A percentile compares a stretch with the other conserved stretches of the same genome.
Evolutionary conservation across 805 yeast genomes (phyloP).

Genomic region (Zygotorulaspora chibaensis): DNA sequence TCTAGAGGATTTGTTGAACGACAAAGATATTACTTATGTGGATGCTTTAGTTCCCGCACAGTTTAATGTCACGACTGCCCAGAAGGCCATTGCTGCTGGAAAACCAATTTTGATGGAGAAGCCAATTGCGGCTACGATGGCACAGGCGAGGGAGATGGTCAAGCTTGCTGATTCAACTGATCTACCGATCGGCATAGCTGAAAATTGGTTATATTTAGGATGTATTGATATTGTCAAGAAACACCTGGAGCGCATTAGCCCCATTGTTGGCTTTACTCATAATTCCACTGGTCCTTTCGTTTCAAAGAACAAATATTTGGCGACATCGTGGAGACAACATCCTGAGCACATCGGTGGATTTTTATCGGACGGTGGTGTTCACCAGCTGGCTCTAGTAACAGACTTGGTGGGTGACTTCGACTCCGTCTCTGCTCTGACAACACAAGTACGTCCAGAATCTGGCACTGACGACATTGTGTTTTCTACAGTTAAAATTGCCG

Average conservation of each 20-base stretch:
- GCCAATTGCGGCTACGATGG: conserved; percentile 84
- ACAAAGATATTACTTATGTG: conserved; percentile 64
- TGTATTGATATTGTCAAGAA: conserved; percentile 53
- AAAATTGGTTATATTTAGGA: conserved; percentile 77
- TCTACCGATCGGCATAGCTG: conserved; percentile 71
- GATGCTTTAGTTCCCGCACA: conserved; percentile 92
- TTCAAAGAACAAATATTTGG: conserved; percentile 52
- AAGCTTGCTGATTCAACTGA: conserved; percentile 55
- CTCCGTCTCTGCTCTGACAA: conserved; percentile 69
- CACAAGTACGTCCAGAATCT: conserved; percentile 68
- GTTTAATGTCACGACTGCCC: conserved; percentile 62
- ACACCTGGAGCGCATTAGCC: conserved; percentile 68
- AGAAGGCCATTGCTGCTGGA: conserved; percentile 62
- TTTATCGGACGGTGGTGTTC: conserved; percentile 94
- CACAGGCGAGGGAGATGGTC: conserved; percentile 78
- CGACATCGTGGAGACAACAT: conserved; percentile 80
- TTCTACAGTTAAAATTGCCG: conserved; percentile 59
- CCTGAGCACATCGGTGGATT: conserved; percentile 94
- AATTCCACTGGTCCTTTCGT: conserved; percentile 71
- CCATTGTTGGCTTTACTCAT: conserved; percentile 62
- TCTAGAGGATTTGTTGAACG: conserved; percentile 61
- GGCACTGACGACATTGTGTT: conserved; percentile 81
- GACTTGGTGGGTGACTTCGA: conserved; percentile 73
- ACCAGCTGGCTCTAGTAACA: conserved; percentile 83
- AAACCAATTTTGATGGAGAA: conserved; percentile 85